phyloP scores from a whole-genome alignment of 2,329 filamentous ascomycete genomes.

The Mycosphaerella sp. region DNA sequence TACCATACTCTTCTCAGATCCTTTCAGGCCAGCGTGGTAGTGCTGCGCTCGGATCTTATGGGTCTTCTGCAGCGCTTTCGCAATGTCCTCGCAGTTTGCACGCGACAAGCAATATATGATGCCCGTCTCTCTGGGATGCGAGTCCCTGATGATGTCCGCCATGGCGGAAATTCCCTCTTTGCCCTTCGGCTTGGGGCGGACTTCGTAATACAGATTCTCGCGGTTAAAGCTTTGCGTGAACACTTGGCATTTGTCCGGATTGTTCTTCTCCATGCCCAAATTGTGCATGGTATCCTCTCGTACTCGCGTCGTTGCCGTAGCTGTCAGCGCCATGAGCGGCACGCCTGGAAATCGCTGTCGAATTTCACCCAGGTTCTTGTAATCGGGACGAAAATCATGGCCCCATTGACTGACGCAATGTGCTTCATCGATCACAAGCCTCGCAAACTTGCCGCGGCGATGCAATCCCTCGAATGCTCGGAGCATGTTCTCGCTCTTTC shows the following conservation, averaged over 20 bases:
- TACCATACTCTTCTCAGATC: constrained; percentile 60
- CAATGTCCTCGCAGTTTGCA: constrained; percentile 73
- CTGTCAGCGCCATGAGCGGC: constrained; percentile 90
- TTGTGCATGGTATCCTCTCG: constrained; percentile 88
- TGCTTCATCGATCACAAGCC: constrained; percentile 96
- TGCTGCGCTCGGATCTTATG: constrained; percentile 67
- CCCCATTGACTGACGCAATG: constrained; percentile 99
- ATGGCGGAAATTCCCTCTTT: constrained; percentile 49
- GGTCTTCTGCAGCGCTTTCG: constrained; percentile 55
- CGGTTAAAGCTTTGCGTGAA: constrained; percentile 95
- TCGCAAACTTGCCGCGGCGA: constrained; percentile 64
- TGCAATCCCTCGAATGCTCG: constrained; percentile 63
- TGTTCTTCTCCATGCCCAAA: constrained; percentile 61
- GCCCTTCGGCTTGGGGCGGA: constrained; percentile 58
- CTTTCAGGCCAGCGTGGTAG: constrained; percentile 75
- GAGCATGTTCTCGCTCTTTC: constrained; percentile 66
- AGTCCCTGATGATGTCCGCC: constrained; percentile 60
- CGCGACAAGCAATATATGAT: constrained; percentile 92
- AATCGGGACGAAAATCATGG: constrained; percentile 94
- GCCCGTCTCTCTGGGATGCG: constrained; percentile 67
- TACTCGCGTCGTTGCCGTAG: constrained; percentile 89
- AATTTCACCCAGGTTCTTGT: constrained; percentile 75
- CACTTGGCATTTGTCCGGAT: constrained; percentile 51
- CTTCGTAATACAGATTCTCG: constrained; percentile 88
- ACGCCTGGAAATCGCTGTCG: constrained; percentile 67